A percentile compares a stretch with the other conserved stretches of the same genome.
Evolutionary conservation across 768 basidiomycete genomes (phyloP).

Genomic region (Pleurotus platypus): DNA sequence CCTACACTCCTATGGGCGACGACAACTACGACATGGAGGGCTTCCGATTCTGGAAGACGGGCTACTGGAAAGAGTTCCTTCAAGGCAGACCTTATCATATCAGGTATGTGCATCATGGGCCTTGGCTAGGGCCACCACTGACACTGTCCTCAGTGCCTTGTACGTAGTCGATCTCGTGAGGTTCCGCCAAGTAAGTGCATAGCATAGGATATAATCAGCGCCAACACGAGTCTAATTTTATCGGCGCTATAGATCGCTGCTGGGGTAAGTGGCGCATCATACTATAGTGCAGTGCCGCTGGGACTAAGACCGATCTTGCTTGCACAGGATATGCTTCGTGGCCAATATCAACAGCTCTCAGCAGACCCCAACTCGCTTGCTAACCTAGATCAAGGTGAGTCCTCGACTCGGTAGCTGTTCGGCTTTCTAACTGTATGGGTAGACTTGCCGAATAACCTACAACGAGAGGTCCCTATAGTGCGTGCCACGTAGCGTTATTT

Average conservation of each 20-base stretch:
- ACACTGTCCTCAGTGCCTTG: constrained; percentile 59
- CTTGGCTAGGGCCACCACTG: constrained; percentile 7
- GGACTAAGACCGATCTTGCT: neutral
- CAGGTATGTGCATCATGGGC: constrained; percentile 47
- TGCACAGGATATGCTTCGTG: constrained; percentile 76
- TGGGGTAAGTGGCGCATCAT: constrained; percentile 33
- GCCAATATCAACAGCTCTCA: constrained; percentile 90
- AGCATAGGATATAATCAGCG: neutral
- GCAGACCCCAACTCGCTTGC: constrained; percentile 93
- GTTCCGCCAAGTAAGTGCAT: constrained; percentile 77
- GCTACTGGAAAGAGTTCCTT: constrained; percentile 91
- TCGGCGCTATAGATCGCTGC: constrained; percentile 33
- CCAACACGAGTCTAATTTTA: neutral
- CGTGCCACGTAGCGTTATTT: constrained; percentile 24
- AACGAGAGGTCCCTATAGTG: constrained; percentile 89
- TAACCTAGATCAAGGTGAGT: constrained; percentile 87
- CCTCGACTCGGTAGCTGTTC: neutral
- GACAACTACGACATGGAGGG: constrained; percentile 95
- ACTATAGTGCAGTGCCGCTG: too few species aligned
- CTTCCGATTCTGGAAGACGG: constrained; percentile 98
- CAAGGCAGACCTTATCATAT: constrained; percentile 90
- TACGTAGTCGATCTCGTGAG: constrained; percentile 95
- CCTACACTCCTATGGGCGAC: constrained; percentile 96
- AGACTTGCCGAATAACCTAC: constrained; percentile 97
- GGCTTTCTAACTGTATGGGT: neutral